Percentiles rank a stretch among this genome's conserved stretches.
Conservation (phyloP, 805 yeast genomes). For the Teunomyces gatunensis region DNA sequence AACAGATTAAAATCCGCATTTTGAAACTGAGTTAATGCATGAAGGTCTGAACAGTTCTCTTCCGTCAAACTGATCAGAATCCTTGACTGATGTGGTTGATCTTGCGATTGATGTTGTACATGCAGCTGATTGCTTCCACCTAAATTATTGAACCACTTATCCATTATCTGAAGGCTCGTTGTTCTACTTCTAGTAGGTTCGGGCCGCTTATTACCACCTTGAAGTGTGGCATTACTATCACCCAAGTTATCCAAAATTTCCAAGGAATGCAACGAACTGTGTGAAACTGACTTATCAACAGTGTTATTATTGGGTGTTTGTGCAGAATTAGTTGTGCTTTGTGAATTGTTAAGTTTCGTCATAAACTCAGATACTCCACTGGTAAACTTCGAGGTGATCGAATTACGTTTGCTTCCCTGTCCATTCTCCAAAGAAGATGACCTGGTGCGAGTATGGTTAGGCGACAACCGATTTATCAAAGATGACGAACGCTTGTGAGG, state of each 20-base stretch:
- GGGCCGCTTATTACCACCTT: slow-evolving; percentile 15
- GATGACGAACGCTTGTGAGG: slow-evolving; percentile 17
- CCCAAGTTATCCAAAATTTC: slow-evolving; percentile 19
- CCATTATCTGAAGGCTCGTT: slow-evolving; percentile 42
- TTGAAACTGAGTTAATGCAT: slow-evolving; percentile 32
- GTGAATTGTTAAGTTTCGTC: slow-evolving; percentile 35
- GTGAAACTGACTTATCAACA: slow-evolving; percentile 20
- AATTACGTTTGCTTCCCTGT: slow-evolving; percentile 23
- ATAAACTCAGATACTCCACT: slow-evolving; percentile 42
- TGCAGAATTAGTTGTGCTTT: not conserved
- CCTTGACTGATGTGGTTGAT: slow-evolving; percentile 6
- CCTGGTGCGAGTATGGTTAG: slow-evolving; percentile 35
- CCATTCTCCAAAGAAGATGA: slow-evolving; percentile 35
- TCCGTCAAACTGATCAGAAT: slow-evolving; percentile 5
- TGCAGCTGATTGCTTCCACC: slow-evolving; percentile 8
- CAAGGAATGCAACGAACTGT: slow-evolving; percentile 33
- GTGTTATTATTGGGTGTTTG: slow-evolving; percentile 1
- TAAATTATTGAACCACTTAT: slow-evolving; percentile 41
- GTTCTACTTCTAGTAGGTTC: slow-evolving; percentile 31
- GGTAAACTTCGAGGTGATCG: slow-evolving; percentile 38
- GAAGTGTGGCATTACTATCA: slow-evolving; percentile 8
- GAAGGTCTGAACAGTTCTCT: slow-evolving; percentile 2
- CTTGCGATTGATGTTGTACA: slow-evolving; percentile 4
- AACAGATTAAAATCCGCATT: slow-evolving; percentile 35
- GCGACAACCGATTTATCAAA: slow-evolving; percentile 31